Percentiles rank a stretch among this genome's conserved stretches.
Evolutionary conservation across 768 basidiomycete genomes (phyloP).

Genomic region (Lactifluus subvellereus): DNA sequence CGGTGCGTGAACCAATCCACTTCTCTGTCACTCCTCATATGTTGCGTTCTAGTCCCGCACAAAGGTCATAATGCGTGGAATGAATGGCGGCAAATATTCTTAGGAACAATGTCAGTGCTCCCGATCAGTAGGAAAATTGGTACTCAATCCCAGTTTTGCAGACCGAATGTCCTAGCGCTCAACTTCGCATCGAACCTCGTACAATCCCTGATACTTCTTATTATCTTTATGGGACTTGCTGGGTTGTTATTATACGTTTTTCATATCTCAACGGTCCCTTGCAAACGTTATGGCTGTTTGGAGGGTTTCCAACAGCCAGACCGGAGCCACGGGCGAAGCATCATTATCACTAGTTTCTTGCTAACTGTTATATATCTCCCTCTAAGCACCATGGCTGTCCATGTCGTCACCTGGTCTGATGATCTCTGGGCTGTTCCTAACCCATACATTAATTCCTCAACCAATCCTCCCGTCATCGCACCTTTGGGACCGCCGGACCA

Average conservation of each 20-base stretch:
- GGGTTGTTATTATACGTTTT: constrained; percentile 54
- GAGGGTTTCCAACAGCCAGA: constrained; percentile 51
- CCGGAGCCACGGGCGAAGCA: constrained; percentile 42
- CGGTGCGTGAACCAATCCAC: constrained; percentile 34
- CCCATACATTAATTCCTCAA: constrained; percentile 56
- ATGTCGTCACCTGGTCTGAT: constrained; percentile 70
- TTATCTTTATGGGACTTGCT: constrained; percentile 51
- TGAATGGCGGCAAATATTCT: constrained; percentile 54
- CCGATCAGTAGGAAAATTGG: background rate
- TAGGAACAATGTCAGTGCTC: constrained; percentile 58
- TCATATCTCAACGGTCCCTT: constrained; percentile 42
- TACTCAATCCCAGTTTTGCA: constrained; percentile 27
- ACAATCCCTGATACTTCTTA: constrained; percentile 55
- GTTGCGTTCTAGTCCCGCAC: constrained; percentile 37
- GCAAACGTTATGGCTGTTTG: constrained; percentile 42
- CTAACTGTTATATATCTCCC: constrained; percentile 69
- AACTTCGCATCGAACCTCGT: constrained; percentile 61
- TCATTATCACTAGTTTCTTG: constrained; percentile 58
- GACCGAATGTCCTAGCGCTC: constrained; percentile 68
- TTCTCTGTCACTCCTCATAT: background rate
- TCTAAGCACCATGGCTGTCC: constrained; percentile 69
- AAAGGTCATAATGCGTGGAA: constrained; percentile 32
- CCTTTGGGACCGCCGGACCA: constrained; percentile 52
- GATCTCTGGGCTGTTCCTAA: constrained; percentile 72
- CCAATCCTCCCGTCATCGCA: constrained; percentile 42